Evolutionary conservation across 768 basidiomycete genomes (phyloP), one percentile per base, ranked within the genome.

Genomic region (Rubroboletus pulcherrimus): DNA sequence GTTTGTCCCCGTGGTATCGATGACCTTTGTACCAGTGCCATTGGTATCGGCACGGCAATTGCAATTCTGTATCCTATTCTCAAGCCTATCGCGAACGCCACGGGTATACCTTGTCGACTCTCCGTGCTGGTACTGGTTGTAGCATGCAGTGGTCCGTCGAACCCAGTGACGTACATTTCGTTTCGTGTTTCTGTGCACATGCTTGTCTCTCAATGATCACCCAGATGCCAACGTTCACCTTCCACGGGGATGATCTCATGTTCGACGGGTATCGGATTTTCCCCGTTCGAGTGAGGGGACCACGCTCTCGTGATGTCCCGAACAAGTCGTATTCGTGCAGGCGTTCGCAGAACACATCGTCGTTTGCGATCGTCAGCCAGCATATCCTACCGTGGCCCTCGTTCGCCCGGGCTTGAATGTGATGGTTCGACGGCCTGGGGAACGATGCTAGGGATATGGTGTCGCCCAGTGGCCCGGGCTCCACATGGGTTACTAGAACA

Each of bases 401-500:
- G 21, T 29, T 29, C 17, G 4, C 17, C 26, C 9, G 1, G 15
- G 14, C 26, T 17, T 29, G 26, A n/a, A 31, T 26, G 26, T n/a
- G 31, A 5, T 11, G 21, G 8, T 15, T 43, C 15, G 17, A 26
- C 15, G 42, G 24, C 24, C 24, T 4, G 4, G 24, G 14, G 24
- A 42, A 43, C 14, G 42, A 34, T 30, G 15, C 37, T 24, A 64
- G 59, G 63, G 63, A 30, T 63, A 63, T 44, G 63, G 63, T 14
- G 57, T 60, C 39, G 64, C 63, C 2, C 62, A 63, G 6, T 64
- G n/a, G n/a, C n/a, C n/a, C n/a, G n/a, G 63, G 63, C 53, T 64
- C 10, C 9, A 63, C 17, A 58, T 64, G 60, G 60, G 55, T 15
- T 64, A 59, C 34, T 54, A 53, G 41, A 55, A 58, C 37, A 59